Conservation (phyloP, 768 basidiomycete species). For the Podaxis carcinomalis region DNA sequence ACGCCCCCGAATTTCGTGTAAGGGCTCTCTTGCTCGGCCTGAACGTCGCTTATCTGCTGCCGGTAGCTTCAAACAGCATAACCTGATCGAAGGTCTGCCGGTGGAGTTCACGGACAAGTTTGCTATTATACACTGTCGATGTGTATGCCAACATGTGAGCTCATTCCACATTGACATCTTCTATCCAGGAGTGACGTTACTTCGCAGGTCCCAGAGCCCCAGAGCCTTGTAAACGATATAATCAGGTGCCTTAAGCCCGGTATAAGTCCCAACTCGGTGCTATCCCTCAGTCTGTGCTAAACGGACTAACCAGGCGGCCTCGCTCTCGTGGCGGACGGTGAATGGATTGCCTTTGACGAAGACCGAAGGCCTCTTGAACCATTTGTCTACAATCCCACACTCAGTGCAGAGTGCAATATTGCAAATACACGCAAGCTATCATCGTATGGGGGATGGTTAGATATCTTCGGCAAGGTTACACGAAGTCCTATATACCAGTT, state of each 20-base stretch:
- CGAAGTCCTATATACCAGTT: slow-evolving; percentile 15
- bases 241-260: slow-evolving; percentile 19
- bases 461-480: slow-evolving; percentile 16
- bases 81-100: slow-evolving; percentile 18
- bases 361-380: slow-evolving; percentile 15
- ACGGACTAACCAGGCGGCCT: slow-evolving; percentile 15
- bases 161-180: not conserved
- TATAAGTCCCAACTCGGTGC: not conserved
- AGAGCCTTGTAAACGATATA: slow-evolving; percentile 12
- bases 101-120: slow-evolving; percentile 15
- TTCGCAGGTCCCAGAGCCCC: slow-evolving; percentile 16
- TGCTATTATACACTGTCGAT: slow-evolving; percentile 24
- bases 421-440: slow-evolving; percentile 13
- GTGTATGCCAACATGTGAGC: slow-evolving; percentile 22
- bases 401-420: slow-evolving; percentile 9
- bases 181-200: not conserved
- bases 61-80: slow-evolving; percentile 20
- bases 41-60: not conserved
- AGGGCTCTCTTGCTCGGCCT: not conserved
- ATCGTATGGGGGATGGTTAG: slow-evolving; percentile 21
- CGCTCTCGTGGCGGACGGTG: slow-evolving; percentile 19
- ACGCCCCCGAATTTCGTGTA: slow-evolving; percentile 2
- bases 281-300: not conserved
- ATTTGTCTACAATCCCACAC: slow-evolving; percentile 11
- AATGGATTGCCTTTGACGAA: slow-evolving; percentile 17